Conservation (phyloP, 352 stramenopile species). For the Globisporangium ultimum region DNA sequence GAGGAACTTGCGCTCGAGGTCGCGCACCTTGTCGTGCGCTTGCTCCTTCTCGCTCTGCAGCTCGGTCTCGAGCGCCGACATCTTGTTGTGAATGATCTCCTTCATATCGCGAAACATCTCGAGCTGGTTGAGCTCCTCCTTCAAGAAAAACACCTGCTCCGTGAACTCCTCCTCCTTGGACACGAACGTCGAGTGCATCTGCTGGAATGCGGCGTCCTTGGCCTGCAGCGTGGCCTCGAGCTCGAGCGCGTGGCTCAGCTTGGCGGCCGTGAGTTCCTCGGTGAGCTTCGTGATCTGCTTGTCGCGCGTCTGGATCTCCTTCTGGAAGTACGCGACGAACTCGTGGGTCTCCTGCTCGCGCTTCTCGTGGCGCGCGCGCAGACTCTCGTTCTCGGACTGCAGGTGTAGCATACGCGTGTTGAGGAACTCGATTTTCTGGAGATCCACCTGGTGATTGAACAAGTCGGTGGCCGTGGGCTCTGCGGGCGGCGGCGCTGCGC, state of each 20-base stretch:
- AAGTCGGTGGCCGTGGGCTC: slow-evolving; percentile 36
- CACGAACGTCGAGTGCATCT: slow-evolving; percentile 39
- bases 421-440: slow-evolving; percentile 60
- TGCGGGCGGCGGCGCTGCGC: not conserved
- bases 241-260: slow-evolving; percentile 60
- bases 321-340: slow-evolving; percentile 94
- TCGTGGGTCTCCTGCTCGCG: slow-evolving; percentile 92
- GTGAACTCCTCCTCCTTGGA: slow-evolving; percentile 50
- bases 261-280: slow-evolving; percentile 71
- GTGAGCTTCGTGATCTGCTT: slow-evolving; percentile 73
- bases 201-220: slow-evolving; percentile 42
- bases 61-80: slow-evolving; percentile 60
- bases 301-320: slow-evolving; percentile 86
- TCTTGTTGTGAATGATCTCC: slow-evolving; percentile 48
- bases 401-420: slow-evolving; percentile 55
- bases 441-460: slow-evolving; percentile 69
- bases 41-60: slow-evolving; percentile 54
- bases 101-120: slow-evolving; percentile 72
- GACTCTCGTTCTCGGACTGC: slow-evolving; percentile 73
- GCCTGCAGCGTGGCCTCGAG: slow-evolving; percentile 43
- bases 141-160: slow-evolving; percentile 56
- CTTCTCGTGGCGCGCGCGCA: slow-evolving; percentile 80
- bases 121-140: slow-evolving; percentile 64
- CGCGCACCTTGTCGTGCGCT: slow-evolving; percentile 46
- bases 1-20: slow-evolving; percentile 86